These are phyloP conservation scores for Dianthus caryophyllus DNA, from an alignment of 148 eudicot species.

Conservation along the genomic window DNA sequence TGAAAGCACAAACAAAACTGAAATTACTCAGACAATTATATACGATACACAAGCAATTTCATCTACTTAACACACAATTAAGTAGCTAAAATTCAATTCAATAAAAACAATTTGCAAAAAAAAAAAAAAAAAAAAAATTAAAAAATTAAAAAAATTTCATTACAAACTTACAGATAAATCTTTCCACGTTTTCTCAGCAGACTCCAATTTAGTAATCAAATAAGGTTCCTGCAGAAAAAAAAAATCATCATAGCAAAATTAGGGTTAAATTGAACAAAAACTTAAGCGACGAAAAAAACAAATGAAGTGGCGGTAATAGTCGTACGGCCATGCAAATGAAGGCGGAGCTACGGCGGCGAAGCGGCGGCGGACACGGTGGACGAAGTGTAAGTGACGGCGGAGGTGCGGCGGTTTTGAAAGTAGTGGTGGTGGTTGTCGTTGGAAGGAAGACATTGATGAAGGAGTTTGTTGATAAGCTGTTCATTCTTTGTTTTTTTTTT, in stretches of 20 bases:
- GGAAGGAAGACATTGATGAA: constrained; percentile 31
- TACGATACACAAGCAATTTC: too few relatives aligned
- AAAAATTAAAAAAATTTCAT: too few relatives aligned
- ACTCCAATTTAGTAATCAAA: constrained; percentile 72
- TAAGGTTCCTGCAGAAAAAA: constrained; percentile 65
- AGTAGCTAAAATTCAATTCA: too few relatives aligned
- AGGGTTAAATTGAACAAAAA: background rate
- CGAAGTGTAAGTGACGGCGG: background rate
- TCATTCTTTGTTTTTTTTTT: constrained; percentile 24
- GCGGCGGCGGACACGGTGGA: constrained; percentile 18
- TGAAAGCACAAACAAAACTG: too few relatives aligned
- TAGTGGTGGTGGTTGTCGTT: constrained; percentile 2
- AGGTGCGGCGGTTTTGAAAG: constrained; percentile 10
- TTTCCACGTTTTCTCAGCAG: constrained; percentile 95
- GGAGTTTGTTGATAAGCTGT: constrained; percentile 33
- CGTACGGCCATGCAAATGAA: constrained; percentile 92
- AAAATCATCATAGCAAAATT: background rate
- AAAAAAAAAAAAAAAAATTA: too few relatives aligned
- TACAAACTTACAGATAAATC: constrained; percentile 63
- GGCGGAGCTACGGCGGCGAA: constrained; percentile 28
- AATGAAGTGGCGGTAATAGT: background rate
- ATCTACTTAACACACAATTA: too few relatives aligned
- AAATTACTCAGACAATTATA: too few relatives aligned
- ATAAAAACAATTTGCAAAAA: too few relatives aligned
- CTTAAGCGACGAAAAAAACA: background rate